A percentile compares a stretch with the other conserved stretches of the same genome.
phyloP scores from a whole-genome alignment of 192 early-diverging fungal species.

The Pilaira anomala region DNA sequence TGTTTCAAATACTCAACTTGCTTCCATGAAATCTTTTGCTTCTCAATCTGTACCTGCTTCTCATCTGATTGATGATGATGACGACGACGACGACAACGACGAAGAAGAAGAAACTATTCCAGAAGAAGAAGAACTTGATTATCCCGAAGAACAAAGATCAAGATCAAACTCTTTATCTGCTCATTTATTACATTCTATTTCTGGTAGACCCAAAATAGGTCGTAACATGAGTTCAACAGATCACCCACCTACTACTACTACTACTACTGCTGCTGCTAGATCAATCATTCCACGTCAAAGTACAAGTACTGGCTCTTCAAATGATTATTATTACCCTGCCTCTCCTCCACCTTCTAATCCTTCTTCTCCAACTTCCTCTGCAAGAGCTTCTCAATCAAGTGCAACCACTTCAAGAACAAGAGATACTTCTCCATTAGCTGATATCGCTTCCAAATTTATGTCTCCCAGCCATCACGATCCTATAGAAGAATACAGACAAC shows the following conservation, averaged over 20 bases:
- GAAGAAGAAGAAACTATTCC: conserved; percentile 42
- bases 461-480: conserved; percentile 34
- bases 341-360: conserved; percentile 59
- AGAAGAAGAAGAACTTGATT: conserved; percentile 36
- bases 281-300: conserved; percentile 22
- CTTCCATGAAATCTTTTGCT: conserved; percentile 22
- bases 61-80: conserved; percentile 27
- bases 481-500: conserved; percentile 14
- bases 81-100: conserved; percentile 27
- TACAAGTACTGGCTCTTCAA: conserved; percentile 2
- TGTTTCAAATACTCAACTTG: conserved; percentile 42
- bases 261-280: conserved; percentile 2
- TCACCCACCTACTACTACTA: too few relatives aligned
- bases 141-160: conserved; percentile 28
- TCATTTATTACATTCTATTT: neutral
- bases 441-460: conserved; percentile 55
- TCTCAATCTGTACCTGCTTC: conserved; percentile 15
- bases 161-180: conserved; percentile 22
- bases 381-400: conserved; percentile 35
- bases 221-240: conserved; percentile 3
- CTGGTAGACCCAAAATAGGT: neutral
- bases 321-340: conserved; percentile 38
- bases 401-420: conserved; percentile 38
- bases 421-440: conserved; percentile 46
- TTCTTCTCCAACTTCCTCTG: conserved; percentile 48